Evolutionary conservation across 805 yeast genomes (phyloP).

Genomic region (Hanseniaspora nectarophila): DNA sequence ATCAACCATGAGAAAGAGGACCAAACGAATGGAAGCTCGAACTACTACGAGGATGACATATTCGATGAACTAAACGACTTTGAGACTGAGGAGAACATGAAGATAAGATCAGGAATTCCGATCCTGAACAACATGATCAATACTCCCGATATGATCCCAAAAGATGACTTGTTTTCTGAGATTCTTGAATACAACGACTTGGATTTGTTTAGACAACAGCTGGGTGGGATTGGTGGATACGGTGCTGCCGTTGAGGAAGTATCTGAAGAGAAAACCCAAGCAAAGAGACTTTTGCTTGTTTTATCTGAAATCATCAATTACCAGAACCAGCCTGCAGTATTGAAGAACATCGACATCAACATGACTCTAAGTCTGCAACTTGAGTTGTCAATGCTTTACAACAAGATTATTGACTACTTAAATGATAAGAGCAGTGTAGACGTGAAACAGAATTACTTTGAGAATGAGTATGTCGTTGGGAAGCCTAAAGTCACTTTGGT

Average conservation of each 20-base stretch:
- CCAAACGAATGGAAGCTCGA: not conserved
- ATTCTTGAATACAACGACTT: conserved; percentile 12
- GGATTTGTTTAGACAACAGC: conserved; percentile 13
- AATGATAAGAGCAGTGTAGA: not conserved
- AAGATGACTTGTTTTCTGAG: not conserved
- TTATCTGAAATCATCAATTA: conserved; percentile 1
- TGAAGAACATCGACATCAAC: conserved; percentile 1
- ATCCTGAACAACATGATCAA: conserved; percentile 13
- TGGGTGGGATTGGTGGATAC: conserved; percentile 15
- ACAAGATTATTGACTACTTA: not conserved
- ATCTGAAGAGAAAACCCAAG: conserved; percentile 1
- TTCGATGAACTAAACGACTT: conserved; percentile 55
- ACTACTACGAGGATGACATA: conserved; percentile 28
- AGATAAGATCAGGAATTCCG: conserved; percentile 12
- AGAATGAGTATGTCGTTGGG: not conserved
- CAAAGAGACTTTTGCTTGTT: conserved; percentile 4
- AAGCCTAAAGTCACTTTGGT: not conserved
- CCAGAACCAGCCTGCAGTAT: conserved; percentile 1
- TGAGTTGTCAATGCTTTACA: conserved; percentile 4
- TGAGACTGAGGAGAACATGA: conserved; percentile 31
- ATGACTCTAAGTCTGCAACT: not conserved
- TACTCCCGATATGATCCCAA: not conserved
- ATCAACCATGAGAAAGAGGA: not conserved
- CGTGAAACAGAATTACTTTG: conserved; percentile 1
- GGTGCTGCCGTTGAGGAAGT: conserved; percentile 1